These are phyloP conservation scores for Sugiyamaella xylanicola DNA, from an alignment of 1,139 yeast genomes.

Conservation along the genomic window DNA sequence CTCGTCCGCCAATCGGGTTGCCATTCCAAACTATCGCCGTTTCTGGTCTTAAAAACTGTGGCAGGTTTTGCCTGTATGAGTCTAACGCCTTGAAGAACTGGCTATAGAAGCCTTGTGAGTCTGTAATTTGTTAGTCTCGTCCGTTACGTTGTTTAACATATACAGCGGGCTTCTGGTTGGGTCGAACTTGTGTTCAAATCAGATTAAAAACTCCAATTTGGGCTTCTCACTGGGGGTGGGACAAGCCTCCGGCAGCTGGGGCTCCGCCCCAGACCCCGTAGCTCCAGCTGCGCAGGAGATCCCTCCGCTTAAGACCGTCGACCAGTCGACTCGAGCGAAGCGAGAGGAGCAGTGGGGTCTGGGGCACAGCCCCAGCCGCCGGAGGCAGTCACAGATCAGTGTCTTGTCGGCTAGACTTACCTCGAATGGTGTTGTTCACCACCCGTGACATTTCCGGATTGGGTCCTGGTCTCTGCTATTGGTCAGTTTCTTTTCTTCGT, in stretches of 20 bases:
- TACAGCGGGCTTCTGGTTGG: too few species aligned
- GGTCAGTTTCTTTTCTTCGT: background rate
- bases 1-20: constrained; percentile 44
- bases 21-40: constrained; percentile 46
- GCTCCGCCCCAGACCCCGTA: too few species aligned
- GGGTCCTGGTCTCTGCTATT: constrained; percentile 1
- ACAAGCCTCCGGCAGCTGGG: too few species aligned
- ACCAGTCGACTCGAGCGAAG: too few species aligned
- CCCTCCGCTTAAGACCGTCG: too few species aligned
- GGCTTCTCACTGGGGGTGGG: too few species aligned
- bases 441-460: constrained; percentile 12
- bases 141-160: too few species aligned
- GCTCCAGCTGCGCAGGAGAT: too few species aligned
- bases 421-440: constrained; percentile 17
- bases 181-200: too few species aligned
- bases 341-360: too few species aligned
- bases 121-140: constrained; percentile 4
- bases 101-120: constrained; percentile 29
- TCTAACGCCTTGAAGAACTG: constrained; percentile 39
- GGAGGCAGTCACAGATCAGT: background rate
- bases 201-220: too few species aligned
- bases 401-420: constrained; percentile 11
- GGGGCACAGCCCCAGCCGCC: too few species aligned
- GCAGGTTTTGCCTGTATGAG: constrained; percentile 34
- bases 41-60: constrained; percentile 33